Percentiles rank a stretch among this genome's conserved stretches.
Conservation (phyloP, 2,329 filamentous ascomycete genomes). For the Nannizziopsis barbatae region DNA sequence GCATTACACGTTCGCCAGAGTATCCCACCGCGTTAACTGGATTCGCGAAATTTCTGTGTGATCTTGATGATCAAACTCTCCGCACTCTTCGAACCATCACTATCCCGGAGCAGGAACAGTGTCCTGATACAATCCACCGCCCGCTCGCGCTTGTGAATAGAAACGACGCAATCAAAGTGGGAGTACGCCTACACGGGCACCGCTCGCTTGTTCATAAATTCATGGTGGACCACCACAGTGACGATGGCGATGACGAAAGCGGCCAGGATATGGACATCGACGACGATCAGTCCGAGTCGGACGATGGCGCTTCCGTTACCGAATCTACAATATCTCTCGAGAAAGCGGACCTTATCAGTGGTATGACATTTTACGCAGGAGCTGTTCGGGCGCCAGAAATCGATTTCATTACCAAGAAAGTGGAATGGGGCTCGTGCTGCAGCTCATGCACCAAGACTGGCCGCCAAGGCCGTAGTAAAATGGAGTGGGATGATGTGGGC, state of each 20-base stretch:
- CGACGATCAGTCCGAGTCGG: neutral
- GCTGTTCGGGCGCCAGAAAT: conserved; percentile 4
- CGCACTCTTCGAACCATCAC: conserved; percentile 3
- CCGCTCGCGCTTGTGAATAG: neutral
- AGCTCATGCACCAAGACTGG: neutral
- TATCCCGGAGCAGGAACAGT: neutral
- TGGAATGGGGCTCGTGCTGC: conserved; percentile 8
- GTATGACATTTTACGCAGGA: conserved; percentile 3
- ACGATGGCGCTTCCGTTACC: neutral
- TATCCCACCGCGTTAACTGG: neutral
- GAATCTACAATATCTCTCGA: neutral
- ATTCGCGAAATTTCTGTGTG: conserved; percentile 2
- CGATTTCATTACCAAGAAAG: neutral
- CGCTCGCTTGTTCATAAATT: neutral
- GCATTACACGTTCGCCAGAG: conserved; percentile 14
- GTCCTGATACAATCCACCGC: neutral
- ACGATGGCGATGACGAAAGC: neutral
- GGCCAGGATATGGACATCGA: neutral
- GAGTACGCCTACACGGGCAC: neutral
- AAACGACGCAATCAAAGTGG: neutral
- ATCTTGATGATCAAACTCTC: neutral
- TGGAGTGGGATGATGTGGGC: conserved; percentile 2
- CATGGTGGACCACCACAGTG: neutral
- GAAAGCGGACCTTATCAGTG: conserved; percentile 5
- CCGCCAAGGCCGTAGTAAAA: neutral